Evolutionary conservation across 2,329 filamentous ascomycete species (phyloP), one percentile per base, ranked within the genome.

Genomic region (Pseudocercospora fuligena): DNA sequence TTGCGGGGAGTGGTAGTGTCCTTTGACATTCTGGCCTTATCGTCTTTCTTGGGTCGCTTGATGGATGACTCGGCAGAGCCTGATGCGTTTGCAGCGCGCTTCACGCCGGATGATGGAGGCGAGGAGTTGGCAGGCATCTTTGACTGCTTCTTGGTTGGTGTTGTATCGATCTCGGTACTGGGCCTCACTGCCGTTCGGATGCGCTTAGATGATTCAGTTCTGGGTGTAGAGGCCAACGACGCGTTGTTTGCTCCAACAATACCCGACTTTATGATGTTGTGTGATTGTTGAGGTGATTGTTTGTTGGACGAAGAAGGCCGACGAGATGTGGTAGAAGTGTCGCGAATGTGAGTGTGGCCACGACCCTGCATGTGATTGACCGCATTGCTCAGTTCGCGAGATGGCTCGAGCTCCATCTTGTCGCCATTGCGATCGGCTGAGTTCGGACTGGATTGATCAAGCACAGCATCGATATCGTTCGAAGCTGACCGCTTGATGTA

Each of bases 11-110:
- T 27, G n/a, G 21, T 3, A 4, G 23, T 51, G 47, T 23, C 25
- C 47, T 51, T 23, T 16, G 27, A 2, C 8, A 11, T 5, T 27
- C 27, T 57, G 16, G n/a, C 16, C 53, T 33, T 29, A 11, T 58
- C 56, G 31, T 58, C 56, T 16, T 58, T 58, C 56, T 43, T 58
- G 9, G 31, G 2, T 25, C 56, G 56, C 56, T 58, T 58, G 9
- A 11, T 19, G n/a, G 56, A 19, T n/a, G 56, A 25, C 56, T 56
- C 51, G 16, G 40, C 40, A 43, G 25, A 31, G 51, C 3, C 51
- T 56, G 27, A 16, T 31, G 21, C n/a, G 19, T 19, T 25, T 19
- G 56, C 29, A 43, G 19, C 25, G 8, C 56, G 56, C 31, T 58
- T 58, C 29, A 19, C 14, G n/a, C 31, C 31, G 21, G 25, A 19